phyloP scores from a whole-genome alignment of 2,329 filamentous ascomycete genomes.

The Plenodomus tracheiphilus region DNA sequence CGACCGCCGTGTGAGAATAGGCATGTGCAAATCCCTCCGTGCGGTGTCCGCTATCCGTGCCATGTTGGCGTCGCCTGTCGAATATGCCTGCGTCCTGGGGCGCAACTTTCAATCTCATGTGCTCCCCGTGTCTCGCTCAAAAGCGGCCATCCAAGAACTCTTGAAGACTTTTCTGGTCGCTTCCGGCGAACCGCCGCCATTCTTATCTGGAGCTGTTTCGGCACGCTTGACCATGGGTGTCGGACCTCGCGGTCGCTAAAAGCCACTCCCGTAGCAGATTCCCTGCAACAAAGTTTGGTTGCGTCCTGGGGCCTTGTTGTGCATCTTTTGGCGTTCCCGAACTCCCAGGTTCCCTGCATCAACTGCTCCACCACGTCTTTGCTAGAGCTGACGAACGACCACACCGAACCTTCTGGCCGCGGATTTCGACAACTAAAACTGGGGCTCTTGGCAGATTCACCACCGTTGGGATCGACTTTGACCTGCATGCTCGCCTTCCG shows the following conservation, averaged over 20 bases:
- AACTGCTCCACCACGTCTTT: constrained; percentile 27
- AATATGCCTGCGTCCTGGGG: neutral
- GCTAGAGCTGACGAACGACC: constrained; percentile 27
- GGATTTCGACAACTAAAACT: constrained; percentile 26
- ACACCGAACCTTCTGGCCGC: constrained; percentile 40
- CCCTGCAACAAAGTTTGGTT: constrained; percentile 20
- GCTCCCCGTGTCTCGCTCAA: constrained; percentile 5
- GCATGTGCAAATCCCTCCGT: constrained; percentile 28
- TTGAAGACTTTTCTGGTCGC: constrained; percentile 12
- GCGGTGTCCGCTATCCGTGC: constrained; percentile 16
- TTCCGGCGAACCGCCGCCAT: constrained; percentile 15
- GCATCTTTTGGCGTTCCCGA: constrained; percentile 24
- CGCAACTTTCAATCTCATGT: neutral
- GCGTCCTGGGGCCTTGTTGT: constrained; percentile 16
- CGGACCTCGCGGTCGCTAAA: constrained; percentile 18
- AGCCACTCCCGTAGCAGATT: constrained; percentile 33
- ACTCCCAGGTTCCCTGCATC: constrained; percentile 23
- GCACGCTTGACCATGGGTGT: constrained; percentile 12
- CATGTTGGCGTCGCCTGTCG: constrained; percentile 29
- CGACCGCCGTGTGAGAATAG: constrained; percentile 16
- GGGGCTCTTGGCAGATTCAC: constrained; percentile 10
- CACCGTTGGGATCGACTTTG: constrained; percentile 13
- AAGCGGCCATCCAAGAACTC: constrained; percentile 4
- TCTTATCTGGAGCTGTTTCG: constrained; percentile 10
- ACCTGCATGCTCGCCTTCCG: constrained; percentile 11